Evolutionary conservation across 441 rosid species (phyloP), one percentile per base, ranked within the genome.

Genomic region (Populus tomentosa): DNA sequence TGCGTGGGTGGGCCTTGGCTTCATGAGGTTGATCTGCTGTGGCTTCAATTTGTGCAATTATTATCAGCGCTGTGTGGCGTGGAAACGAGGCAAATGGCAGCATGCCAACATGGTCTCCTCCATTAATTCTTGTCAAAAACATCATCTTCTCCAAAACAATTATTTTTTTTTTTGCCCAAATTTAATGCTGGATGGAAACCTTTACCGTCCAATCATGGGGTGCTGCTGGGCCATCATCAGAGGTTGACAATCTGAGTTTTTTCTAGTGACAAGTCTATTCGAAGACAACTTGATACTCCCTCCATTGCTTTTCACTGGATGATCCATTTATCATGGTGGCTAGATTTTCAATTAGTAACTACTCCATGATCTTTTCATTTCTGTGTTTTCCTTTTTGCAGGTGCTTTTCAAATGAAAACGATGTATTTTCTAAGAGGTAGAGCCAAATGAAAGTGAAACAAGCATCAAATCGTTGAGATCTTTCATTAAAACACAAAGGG

Each of bases 1-100:
- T 14, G 56, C 56, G 56, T 30, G 21, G 20, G 70, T 71, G 70
- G 84, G 74, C 71, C 77, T 71, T 26, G 10, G 50, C 28, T 5
- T 36, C 20, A 13, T 46, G 53, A 26, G 36, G 5, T 4, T 7
- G 38, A 14, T 8, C 18, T 20, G 32, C 13, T 38, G 13, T 33
- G 46, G 26, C 46, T 21, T 16, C 40, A 76, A 71, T 50, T 16
- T 32, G 40, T 14, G 4, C 66, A 23, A 78, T 78, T 35, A 46
- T 75, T 72, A 14, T 46, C 56, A 13, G 56, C 56, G 9, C 67
- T 30, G 7, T 26, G 35, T 8, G 59, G 53, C 67, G 53, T 53
- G 24, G 7, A 30, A 32, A 14, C 2, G 30, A 42, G 10, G 30
- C 10, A 36, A 33, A 0, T 3, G 32, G 78, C 78, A 33, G 3